phyloP scores from a whole-genome alignment of 1,284 basidiomycete genomes.

The Tilletiopsis washingtonensis region DNA sequence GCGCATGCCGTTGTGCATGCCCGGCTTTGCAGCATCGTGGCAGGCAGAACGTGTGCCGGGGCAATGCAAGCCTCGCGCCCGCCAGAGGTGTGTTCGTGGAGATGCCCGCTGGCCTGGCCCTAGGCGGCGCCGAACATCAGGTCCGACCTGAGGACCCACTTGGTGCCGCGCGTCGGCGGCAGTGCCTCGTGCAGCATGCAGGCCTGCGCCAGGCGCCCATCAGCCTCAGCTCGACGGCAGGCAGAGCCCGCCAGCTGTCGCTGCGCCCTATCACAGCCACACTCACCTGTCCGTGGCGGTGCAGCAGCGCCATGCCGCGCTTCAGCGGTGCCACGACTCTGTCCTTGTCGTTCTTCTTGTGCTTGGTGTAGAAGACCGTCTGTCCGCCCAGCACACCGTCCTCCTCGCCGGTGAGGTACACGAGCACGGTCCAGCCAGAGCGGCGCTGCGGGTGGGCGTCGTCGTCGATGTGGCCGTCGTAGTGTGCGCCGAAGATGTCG shows the following conservation, averaged over 20 bases:
- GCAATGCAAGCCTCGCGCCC: too few relatives aligned
- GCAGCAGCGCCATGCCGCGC: slow-evolving; percentile 53
- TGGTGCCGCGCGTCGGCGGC: slow-evolving; percentile 4
- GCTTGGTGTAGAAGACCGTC: slow-evolving; percentile 65
- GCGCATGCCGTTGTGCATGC: too few relatives aligned
- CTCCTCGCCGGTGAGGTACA: slow-evolving; percentile 65
- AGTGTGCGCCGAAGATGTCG: slow-evolving; percentile 66
- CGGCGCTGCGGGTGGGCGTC: slow-evolving; percentile 3
- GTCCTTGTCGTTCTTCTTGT: slow-evolving; percentile 43
- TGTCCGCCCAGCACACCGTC: slow-evolving; percentile 69
- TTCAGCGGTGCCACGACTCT: slow-evolving; percentile 58
- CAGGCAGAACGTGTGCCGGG: too few relatives aligned
- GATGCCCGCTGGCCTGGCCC: too few relatives aligned
- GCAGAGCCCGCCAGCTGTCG: too few relatives aligned
- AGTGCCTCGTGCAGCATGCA: slow-evolving; percentile 9
- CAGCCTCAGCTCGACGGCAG: too few relatives aligned
- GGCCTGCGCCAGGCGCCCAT: neutral
- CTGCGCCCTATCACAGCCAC: too few relatives aligned
- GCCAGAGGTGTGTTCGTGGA: too few relatives aligned
- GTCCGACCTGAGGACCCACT: slow-evolving; percentile 8
- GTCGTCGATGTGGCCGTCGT: slow-evolving; percentile 62
- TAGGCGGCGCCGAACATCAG: slow-evolving; percentile 6
- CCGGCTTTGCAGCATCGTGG: too few relatives aligned
- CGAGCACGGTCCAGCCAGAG: slow-evolving; percentile 70
- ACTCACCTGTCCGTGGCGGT: slow-evolving; percentile 11